Conservation (phyloP, 208 protist genomes). For the Acanthamoeba pearcei region DNA sequence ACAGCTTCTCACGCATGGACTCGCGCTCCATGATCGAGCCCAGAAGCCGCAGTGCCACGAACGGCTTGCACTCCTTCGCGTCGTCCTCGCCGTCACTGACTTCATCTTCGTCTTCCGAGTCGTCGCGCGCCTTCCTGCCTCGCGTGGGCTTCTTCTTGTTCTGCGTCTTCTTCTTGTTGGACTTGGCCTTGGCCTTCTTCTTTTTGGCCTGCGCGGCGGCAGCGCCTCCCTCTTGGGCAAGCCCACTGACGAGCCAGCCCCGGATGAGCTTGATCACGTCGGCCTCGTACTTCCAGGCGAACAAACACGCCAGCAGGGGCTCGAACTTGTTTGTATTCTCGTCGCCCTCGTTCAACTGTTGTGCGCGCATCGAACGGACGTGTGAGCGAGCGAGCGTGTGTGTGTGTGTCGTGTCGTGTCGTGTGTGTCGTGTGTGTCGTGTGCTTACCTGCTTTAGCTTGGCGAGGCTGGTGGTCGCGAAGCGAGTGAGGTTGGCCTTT, state of each 20-base stretch:
- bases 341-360: neutral
- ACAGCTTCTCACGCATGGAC: neutral
- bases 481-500: conserved; percentile 11
- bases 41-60: conserved; percentile 27
- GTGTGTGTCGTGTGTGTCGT: too few relatives aligned
- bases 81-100: neutral
- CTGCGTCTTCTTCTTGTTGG: neutral
- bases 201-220: neutral
- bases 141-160: neutral
- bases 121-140: neutral
- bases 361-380: too few relatives aligned
- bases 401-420: too few relatives aligned
- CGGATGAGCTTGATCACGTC: conserved; percentile 28
- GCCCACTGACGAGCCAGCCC: neutral
- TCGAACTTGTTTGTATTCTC: neutral
- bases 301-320: neutral
- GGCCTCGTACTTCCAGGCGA: conserved; percentile 25
- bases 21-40: neutral
- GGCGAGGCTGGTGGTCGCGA: neutral
- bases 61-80: neutral
- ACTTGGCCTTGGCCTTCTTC: neutral
- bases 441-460: neutral
- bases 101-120: neutral
- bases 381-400: too few relatives aligned
- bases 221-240: neutral